Conservation (phyloP, 2,329 filamentous ascomycete genomes). For the Xylaria hypoxylon region DNA sequence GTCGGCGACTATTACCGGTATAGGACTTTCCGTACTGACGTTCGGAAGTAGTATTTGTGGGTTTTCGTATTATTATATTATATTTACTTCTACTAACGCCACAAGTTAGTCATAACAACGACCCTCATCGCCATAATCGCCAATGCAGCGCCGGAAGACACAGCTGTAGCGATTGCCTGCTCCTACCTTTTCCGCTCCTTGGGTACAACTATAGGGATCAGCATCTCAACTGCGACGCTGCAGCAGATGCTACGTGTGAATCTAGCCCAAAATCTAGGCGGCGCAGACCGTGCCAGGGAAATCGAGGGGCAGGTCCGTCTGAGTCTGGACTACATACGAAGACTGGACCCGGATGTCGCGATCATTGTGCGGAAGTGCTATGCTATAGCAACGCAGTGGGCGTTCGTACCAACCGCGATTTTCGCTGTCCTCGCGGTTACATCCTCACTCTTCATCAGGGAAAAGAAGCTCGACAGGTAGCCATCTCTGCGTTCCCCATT, state of each 20-base stretch:
- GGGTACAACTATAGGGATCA: conserved; percentile 80
- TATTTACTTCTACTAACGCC: neutral
- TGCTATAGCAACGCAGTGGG: conserved; percentile 58
- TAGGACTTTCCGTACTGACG: conserved; percentile 66
- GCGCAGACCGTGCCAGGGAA: conserved; percentile 66
- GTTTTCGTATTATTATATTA: conserved; percentile 29
- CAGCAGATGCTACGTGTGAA: conserved; percentile 73
- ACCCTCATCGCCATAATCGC: conserved; percentile 78
- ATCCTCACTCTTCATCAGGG: conserved; percentile 64
- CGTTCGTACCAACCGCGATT: conserved; percentile 55
- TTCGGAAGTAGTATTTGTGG: conserved; percentile 55
- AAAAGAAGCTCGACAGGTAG: conserved; percentile 63
- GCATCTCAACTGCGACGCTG: conserved; percentile 76
- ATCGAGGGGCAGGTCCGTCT: conserved; percentile 77
- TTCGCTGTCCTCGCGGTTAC: conserved; percentile 56
- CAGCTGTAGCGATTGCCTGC: conserved; percentile 81
- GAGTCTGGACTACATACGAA: conserved; percentile 75
- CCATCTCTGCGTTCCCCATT: neutral
- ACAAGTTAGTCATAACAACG: conserved; percentile 72
- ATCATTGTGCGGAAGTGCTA: conserved; percentile 75
- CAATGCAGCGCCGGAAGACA: conserved; percentile 74
- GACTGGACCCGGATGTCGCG: conserved; percentile 70
- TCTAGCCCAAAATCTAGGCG: conserved; percentile 66
- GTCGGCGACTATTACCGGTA: conserved; percentile 64
- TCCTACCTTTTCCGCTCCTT: conserved; percentile 84